Base-by-base conservation (phyloP, 805 yeast genomes). In the Saccharomycopsis fibuligera region DNA sequence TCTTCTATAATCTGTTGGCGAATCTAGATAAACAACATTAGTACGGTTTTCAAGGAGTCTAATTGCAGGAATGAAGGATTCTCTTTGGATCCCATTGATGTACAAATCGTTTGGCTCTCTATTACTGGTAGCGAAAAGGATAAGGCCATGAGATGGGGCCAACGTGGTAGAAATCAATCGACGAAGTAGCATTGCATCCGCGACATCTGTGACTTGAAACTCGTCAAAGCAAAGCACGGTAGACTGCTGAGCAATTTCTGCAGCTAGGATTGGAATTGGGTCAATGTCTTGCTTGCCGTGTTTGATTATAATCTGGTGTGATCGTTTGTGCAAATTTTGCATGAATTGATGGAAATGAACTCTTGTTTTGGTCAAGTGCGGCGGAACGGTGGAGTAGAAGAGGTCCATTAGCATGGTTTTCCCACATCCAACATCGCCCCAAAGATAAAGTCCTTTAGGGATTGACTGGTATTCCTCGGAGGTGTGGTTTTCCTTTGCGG, bases 381-480 rank as follows among this genome's bases (percentile, higher is more conserved):
- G 45, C 0, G 98, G 97, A 16, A 91, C 75, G 0, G 96, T 87
- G 19, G 78, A 70, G 66, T 90, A 93, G 60, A 93, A 93, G 56
- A 93, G 70, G 65, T 93, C 98, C 98, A 93, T 91, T 52, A 93
- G 70, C 97, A 93, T 91, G 5, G 99, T 93, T 62, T 93, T 91
- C 3, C 99, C 99, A 65, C 98, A 90, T 1, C 99, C 99, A 38
- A 93, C 99, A 64, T 93, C 98, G 21, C 99, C 99, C 65, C 86
- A 93, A 27, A 93, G 71, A 60, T 93, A 93, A 5, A 93, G 83
- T 3, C 99, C 99, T 56, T 75, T 71, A 2, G 93, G 96, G 12
- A 81, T 70, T 2, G 58, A 58, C 17, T 64, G 64, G 25, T 40
- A 53, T 44, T 50, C 27, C 44, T 41, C n/a, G 1, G 37, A 29